A percentile compares a stretch with the other conserved stretches of the same genome.
These are phyloP conservation scores for Populus tomentosa DNA, from an alignment of 441 rosid genomes.

Conservation along the genomic window DNA sequence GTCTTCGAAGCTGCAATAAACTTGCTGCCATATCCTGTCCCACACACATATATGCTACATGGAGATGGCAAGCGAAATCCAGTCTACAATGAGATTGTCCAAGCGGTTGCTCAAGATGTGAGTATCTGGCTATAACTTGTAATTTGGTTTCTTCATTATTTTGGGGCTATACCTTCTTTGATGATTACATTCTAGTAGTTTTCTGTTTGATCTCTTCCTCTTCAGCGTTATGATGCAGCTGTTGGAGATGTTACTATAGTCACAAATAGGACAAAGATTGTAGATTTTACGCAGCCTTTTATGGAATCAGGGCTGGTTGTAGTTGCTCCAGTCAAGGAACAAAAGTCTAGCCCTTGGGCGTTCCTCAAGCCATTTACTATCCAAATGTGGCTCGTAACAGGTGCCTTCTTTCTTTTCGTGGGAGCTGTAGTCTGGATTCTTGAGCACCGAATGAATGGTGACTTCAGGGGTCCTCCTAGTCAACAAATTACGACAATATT, in stretches of 20 bases:
- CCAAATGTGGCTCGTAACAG: conserved; percentile 90
- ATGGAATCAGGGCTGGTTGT: conserved; percentile 93
- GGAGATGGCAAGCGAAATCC: conserved; percentile 76
- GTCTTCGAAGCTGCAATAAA: conserved; percentile 82
- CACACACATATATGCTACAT: conserved; percentile 48
- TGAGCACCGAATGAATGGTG: conserved; percentile 78
- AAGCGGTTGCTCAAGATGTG: conserved; percentile 57
- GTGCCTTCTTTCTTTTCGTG: conserved; percentile 70
- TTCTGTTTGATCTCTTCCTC: conserved; percentile 12
- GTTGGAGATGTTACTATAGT: conserved; percentile 75
- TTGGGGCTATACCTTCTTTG: background rate
- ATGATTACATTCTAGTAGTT: background rate
- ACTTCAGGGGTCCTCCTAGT: conserved; percentile 87
- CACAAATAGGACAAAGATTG: conserved; percentile 78
- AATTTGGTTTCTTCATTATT: background rate
- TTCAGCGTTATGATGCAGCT: conserved; percentile 74
- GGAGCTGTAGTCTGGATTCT: conserved; percentile 97
- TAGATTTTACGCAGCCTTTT: conserved; percentile 93
- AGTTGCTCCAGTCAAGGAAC: conserved; percentile 69
- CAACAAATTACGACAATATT: conserved; percentile 72
- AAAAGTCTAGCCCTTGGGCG: conserved; percentile 82
- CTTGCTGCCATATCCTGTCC: conserved; percentile 85
- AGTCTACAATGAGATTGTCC: conserved; percentile 47
- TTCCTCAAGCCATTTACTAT: conserved; percentile 83
- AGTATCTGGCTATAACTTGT: conserved; percentile 29